Evolutionary conservation across 75 land plant species (phyloP), one percentile per base, ranked within the genome.

Genomic region (Azolla pinnata): DNA sequence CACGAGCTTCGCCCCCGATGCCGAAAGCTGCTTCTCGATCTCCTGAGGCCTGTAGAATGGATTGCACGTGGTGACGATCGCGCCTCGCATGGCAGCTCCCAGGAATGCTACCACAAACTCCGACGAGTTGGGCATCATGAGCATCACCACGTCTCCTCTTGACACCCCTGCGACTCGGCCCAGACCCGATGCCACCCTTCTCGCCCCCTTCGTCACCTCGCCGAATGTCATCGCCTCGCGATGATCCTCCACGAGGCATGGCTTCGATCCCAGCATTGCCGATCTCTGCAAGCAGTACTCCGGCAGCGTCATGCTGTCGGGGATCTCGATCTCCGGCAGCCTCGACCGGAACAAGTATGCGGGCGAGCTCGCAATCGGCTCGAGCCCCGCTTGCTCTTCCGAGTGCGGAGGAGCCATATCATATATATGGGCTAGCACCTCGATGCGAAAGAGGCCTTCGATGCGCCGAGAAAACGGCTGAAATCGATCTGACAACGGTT

Each of bases 101-200:
- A 87, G 72, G 70, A 87, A 87, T 20, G 79, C 58, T 52, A 81
- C 59, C 31, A 62, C 75, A 55, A 78, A 81, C 40, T 87, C 82
- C 2, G 76, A 59, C 25, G 61, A 83, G 77, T 83, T 87, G 31
- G 66, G 81, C 45, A 87, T 77, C 33, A 83, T 53, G 5, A 79
- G 62, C 91, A 87, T 87, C 59, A 87, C 79, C n/a, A 83, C 91
- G 35, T 80, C 72, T 3, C 79, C 79, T 29, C 70, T 38, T 4
- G 44, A 4, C 50, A 85, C 31, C 24, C 83, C 85, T n/a, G n/a
- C n/a, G 18, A 77, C 31, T 1, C 54, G 60, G 48, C 38, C 48
- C 49, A 87, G 68, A 0, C 84, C 81, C 24, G 73, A 66, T 9
- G 79, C 80, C 12, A 81, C 72, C 32, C 64, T 62, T 1, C 69